Percentiles rank a stretch among this genome's conserved stretches.
These are phyloP conservation scores for Phytophthora melonis DNA, from an alignment of 352 stramenopile species.

Conservation along the genomic window DNA sequence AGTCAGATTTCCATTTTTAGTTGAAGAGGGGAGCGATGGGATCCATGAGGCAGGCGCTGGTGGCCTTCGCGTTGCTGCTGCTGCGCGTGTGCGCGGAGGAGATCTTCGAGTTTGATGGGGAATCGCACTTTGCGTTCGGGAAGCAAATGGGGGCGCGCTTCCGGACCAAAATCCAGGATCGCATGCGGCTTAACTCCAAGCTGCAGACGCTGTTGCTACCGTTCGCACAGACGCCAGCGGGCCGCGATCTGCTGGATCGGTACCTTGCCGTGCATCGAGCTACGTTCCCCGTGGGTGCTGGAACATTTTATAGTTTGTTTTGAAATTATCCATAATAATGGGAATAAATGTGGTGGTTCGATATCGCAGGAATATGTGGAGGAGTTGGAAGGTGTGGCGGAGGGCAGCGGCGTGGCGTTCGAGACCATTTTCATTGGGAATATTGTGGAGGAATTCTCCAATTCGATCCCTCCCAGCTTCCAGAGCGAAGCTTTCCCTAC, in stretches of 20 bases:
- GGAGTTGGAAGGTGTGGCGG: constrained; percentile 67
- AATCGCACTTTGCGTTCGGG: constrained; percentile 76
- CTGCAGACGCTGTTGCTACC: constrained; percentile 70
- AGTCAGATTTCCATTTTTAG: not conserved
- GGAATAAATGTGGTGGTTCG: not conserved
- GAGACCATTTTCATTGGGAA: constrained; percentile 79
- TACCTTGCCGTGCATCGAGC: constrained; percentile 59
- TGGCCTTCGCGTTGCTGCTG: not conserved
- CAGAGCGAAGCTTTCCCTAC: constrained; percentile 28
- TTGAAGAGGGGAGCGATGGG: not conserved
- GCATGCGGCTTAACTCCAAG: constrained; percentile 52
- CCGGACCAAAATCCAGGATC: constrained; percentile 55
- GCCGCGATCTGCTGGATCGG: constrained; percentile 46
- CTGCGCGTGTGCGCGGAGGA: constrained; percentile 41
- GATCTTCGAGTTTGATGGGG: constrained; percentile 62
- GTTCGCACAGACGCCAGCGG: constrained; percentile 51
- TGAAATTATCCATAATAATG: too few relatives aligned
- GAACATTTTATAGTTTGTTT: not conserved
- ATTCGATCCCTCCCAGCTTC: constrained; percentile 59
- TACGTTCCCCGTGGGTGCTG: constrained; percentile 59
- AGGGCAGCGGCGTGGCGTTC: constrained; percentile 67
- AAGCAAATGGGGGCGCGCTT: constrained; percentile 59
- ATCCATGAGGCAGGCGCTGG: not conserved
- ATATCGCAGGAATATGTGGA: constrained; percentile 67
- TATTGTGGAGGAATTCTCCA: constrained; percentile 78